A percentile compares a stretch with the other conserved stretches of the same genome.
Evolutionary conservation across 2,329 filamentous ascomycete genomes (phyloP).

Genomic region (Emergomyces pasteurianus): DNA sequence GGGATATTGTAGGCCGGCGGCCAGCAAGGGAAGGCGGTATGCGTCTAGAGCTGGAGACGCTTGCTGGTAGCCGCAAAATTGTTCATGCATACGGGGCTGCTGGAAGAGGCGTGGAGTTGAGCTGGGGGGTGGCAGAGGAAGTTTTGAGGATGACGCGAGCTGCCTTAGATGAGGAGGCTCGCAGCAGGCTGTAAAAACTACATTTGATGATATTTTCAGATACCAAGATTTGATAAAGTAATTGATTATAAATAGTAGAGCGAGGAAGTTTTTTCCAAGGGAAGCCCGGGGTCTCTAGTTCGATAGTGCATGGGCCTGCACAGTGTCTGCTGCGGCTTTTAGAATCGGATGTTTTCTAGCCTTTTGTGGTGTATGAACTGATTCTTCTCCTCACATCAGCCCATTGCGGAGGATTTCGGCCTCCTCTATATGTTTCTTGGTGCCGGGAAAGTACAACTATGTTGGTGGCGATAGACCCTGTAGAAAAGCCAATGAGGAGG

Average conservation of each 20-base stretch:
- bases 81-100: slow-evolving; percentile 50
- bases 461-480: neutral
- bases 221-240: neutral
- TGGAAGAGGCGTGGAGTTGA: slow-evolving; percentile 50
- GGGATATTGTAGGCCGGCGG: slow-evolving; percentile 36
- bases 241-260: neutral
- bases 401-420: neutral
- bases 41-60: slow-evolving; percentile 41
- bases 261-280: neutral
- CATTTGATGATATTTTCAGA: neutral
- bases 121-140: slow-evolving; percentile 47
- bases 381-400: neutral
- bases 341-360: neutral
- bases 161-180: neutral
- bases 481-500: too few species aligned
- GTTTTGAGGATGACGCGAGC: slow-evolving; percentile 31
- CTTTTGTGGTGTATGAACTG: neutral
- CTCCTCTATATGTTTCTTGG: neutral
- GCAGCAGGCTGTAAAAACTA: slow-evolving; percentile 1
- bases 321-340: neutral
- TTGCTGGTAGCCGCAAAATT: slow-evolving; percentile 18
- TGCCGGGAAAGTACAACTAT: neutral
- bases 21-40: slow-evolving; percentile 36
- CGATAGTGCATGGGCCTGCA: neutral
- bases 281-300: neutral